Conservation (phyloP, 805 yeast genomes). For the Cyberlindnera japonica region DNA sequence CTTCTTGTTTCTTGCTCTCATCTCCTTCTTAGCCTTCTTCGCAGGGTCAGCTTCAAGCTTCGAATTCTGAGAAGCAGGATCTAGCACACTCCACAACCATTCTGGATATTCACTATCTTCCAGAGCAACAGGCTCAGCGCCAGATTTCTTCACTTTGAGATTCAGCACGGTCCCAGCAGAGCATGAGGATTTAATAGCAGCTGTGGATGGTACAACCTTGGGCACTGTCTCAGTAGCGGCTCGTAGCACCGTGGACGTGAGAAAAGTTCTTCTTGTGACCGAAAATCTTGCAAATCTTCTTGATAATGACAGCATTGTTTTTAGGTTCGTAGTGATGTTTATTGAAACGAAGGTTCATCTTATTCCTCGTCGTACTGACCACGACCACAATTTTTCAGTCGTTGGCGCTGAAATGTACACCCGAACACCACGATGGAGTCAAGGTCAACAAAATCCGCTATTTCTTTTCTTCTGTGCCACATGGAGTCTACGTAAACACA, state of each 20-base stretch:
- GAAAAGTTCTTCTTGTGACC: slow-evolving; percentile 12
- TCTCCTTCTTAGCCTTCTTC: slow-evolving; percentile 62
- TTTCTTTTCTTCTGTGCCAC: background rate
- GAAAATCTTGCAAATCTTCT: slow-evolving; percentile 2
- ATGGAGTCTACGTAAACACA: too few species aligned
- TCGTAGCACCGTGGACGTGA: slow-evolving; percentile 15
- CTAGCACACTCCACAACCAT: slow-evolving; percentile 89
- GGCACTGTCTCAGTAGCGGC: slow-evolving; percentile 12
- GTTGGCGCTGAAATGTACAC: background rate
- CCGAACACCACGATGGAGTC: slow-evolving; percentile 3
- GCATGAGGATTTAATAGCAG: slow-evolving; percentile 43
- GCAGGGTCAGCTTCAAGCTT: slow-evolving; percentile 58
- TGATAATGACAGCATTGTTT: slow-evolving; percentile 7
- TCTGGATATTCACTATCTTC: slow-evolving; percentile 88
- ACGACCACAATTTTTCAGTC: too few species aligned
- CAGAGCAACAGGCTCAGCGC: slow-evolving; percentile 84
- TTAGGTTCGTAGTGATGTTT: background rate
- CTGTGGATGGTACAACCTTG: slow-evolving; percentile 2
- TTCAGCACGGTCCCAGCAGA: slow-evolving; percentile 70
- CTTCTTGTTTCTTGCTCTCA: slow-evolving; percentile 64
- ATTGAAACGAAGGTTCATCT: background rate
- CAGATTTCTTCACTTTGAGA: slow-evolving; percentile 69
- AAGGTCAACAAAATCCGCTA: too few species aligned
- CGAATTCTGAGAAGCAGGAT: slow-evolving; percentile 55
- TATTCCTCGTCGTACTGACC: too few species aligned